Percentiles rank a stretch among this genome's conserved stretches.
phyloP scores from a whole-genome alignment of 2,329 filamentous ascomycete genomes.

The Xylaria sp. region DNA sequence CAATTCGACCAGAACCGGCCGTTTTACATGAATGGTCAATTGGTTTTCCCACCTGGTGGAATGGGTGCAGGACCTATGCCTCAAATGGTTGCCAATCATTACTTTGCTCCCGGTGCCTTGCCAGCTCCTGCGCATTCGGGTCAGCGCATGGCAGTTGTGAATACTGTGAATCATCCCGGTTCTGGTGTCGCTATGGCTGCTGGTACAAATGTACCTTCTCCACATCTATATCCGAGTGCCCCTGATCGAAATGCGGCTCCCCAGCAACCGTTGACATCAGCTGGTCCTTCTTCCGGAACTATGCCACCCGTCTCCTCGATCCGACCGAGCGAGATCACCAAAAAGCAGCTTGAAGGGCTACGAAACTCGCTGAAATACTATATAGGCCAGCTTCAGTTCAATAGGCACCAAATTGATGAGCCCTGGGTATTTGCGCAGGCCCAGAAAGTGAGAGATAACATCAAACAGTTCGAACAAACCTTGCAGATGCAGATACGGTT shows the following conservation, averaged over 20 bases:
- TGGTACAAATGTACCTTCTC: constrained; percentile 23
- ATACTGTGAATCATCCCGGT: constrained; percentile 26
- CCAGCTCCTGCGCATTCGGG: constrained; percentile 37
- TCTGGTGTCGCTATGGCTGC: constrained; percentile 11
- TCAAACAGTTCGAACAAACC: constrained; percentile 63
- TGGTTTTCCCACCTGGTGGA: constrained; percentile 53
- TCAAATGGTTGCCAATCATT: constrained; percentile 41
- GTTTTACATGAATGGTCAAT: constrained; percentile 59
- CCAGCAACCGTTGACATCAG: constrained; percentile 22
- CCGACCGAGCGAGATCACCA: constrained; percentile 69
- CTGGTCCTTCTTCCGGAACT: constrained; percentile 35
- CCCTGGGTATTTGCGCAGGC: constrained; percentile 43
- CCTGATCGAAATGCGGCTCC: constrained; percentile 10
- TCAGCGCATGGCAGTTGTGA: constrained; percentile 36
- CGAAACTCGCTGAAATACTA: constrained; percentile 65
- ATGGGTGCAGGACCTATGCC: constrained; percentile 37
- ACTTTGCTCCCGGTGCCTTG: constrained; percentile 40
- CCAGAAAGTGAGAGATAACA: constrained; percentile 56
- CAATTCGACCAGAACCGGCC: constrained; percentile 60
- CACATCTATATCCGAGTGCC: constrained; percentile 24
- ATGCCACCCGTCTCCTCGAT: constrained; percentile 67
- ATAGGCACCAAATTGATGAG: constrained; percentile 70
- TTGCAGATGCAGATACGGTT: constrained; percentile 53
- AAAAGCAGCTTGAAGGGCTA: constrained; percentile 66
- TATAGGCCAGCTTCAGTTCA: constrained; percentile 69